These are phyloP conservation scores for Closterium sp. DNA, from an alignment of 139 green algal species.

Conservation along the genomic window DNA sequence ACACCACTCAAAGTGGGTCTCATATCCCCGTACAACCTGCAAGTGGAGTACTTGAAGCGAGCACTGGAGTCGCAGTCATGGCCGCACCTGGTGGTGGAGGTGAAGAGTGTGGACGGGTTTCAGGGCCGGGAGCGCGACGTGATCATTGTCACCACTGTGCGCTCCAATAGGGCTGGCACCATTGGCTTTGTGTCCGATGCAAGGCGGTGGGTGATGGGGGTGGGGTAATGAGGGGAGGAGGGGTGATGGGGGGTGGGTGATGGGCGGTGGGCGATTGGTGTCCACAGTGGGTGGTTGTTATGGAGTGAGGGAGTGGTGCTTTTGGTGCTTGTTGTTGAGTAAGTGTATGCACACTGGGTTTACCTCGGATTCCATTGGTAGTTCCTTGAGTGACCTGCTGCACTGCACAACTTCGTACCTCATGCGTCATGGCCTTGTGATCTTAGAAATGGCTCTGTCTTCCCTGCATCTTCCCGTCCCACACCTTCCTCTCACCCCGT, in stretches of 20 bases:
- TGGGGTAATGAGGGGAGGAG: background rate
- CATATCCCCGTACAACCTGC: slow-evolving; percentile 50
- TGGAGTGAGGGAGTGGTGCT: no score
- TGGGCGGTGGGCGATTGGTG: no score
- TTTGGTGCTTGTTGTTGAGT: no score
- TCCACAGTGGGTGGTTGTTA: no score
- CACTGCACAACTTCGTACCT: no score
- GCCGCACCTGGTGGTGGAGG: slow-evolving; percentile 15
- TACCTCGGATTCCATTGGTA: no score
- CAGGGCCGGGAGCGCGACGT: slow-evolving; percentile 89
- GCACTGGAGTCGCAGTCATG: background rate
- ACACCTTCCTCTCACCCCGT: no score
- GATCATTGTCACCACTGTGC: slow-evolving; percentile 79
- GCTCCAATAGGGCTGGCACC: slow-evolving; percentile 66
- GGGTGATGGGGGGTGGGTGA: no score
- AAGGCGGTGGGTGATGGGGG: slow-evolving; percentile 51
- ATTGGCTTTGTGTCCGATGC: slow-evolving; percentile 85
- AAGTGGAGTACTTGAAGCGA: slow-evolving; percentile 12
- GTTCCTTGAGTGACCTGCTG: no score
- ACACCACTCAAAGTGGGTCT: slow-evolving; percentile 31
- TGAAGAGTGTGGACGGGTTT: slow-evolving; percentile 57
- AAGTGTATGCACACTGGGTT: no score
- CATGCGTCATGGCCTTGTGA: no score
- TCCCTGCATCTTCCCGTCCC: background rate
- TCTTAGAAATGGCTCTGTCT: background rate